Conservation (phyloP, 139 green algal species). For the Diplosphaera chodatii region DNA sequence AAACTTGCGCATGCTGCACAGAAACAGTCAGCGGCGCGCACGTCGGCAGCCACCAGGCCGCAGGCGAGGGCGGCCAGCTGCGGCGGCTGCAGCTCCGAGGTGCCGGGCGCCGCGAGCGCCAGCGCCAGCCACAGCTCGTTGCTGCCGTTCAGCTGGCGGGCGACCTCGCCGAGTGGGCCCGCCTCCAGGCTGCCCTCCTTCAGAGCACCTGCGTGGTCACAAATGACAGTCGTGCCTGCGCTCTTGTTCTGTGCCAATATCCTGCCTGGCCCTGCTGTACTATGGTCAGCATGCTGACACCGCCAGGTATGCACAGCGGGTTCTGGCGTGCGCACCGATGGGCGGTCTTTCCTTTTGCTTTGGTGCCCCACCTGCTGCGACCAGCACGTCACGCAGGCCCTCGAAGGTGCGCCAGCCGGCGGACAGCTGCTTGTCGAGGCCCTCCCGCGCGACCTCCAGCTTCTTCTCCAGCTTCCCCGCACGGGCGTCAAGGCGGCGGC, state of each 20-base stretch:
- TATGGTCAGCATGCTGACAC: no score
- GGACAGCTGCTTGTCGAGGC: constrained; percentile 22
- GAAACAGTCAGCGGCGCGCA: constrained; percentile 8
- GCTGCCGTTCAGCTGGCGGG: constrained; percentile 56
- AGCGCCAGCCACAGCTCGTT: constrained; percentile 90
- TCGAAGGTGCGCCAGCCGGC: constrained; percentile 50
- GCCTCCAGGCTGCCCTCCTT: constrained; percentile 20
- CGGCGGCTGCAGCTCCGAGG: constrained; percentile 27
- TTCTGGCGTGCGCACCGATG: no score
- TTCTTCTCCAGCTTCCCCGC: constrained; percentile 24
- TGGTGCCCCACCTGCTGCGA: constrained; percentile 35
- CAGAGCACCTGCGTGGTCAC: not conserved
- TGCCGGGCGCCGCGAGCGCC: constrained; percentile 52
- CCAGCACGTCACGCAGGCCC: constrained; percentile 48
- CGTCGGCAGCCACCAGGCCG: constrained; percentile 50
- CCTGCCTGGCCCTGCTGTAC: no score
- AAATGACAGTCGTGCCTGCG: no score
- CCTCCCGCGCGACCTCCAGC: constrained; percentile 18
- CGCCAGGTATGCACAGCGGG: no score
- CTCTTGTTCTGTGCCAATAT: no score
- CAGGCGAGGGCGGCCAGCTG: constrained; percentile 57
- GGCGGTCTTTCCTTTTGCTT: no score
- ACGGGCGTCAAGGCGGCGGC: constrained; percentile 1
- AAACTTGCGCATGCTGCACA: no score
- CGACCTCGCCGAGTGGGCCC: constrained; percentile 59